Percentiles rank a stretch among this genome's conserved stretches.
phyloP scores from a whole-genome alignment of 169 alveolate species.

The Plasmodium gonderi region DNA sequence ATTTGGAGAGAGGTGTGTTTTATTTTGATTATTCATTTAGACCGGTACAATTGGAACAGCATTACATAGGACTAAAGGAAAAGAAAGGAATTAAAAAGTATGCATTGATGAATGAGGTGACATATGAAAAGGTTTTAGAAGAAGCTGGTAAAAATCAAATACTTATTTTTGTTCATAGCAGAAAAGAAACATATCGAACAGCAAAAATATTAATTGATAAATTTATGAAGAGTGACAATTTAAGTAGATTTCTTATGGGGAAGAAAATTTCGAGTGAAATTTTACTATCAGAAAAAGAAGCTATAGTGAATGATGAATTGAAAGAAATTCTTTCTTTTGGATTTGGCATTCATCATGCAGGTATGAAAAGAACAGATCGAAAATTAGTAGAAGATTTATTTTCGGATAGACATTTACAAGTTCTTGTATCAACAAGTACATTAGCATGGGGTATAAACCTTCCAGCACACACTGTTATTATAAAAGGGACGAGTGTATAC shows the following conservation, averaged over 20 bases:
- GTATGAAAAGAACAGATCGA: slow-evolving; percentile 97
- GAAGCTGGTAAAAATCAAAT: slow-evolving; percentile 91
- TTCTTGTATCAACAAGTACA: slow-evolving; percentile 99
- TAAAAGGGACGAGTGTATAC: slow-evolving; percentile 99
- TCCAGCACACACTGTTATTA: slow-evolving; percentile 99
- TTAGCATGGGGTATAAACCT: slow-evolving; percentile 99
- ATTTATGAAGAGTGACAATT: slow-evolving; percentile 91
- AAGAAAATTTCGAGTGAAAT: slow-evolving; percentile 93
- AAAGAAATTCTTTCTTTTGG: slow-evolving; percentile 98
- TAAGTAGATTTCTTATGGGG: slow-evolving; percentile 89
- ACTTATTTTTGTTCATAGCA: slow-evolving; percentile 98
- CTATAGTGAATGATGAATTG: slow-evolving; percentile 90
- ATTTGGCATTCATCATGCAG: slow-evolving; percentile 99
- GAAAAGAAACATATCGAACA: slow-evolving; percentile 99
- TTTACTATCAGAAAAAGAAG: slow-evolving; percentile 91
- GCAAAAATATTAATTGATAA: slow-evolving; percentile 93
- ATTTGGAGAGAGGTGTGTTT: slow-evolving; percentile 92
- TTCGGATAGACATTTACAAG: slow-evolving; percentile 96
- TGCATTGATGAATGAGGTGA: slow-evolving; percentile 95
- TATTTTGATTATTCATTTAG: slow-evolving; percentile 97
- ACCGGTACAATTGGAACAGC: slow-evolving; percentile 98
- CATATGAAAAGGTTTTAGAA: slow-evolving; percentile 93
- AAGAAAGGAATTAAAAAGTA: slow-evolving; percentile 96
- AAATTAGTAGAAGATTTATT: slow-evolving; percentile 97
- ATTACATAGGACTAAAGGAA: slow-evolving; percentile 98